A percentile compares a stretch with the other conserved stretches of the same genome.
Conservation (phyloP, 305 asterid species). For the Plantago rigida region DNA sequence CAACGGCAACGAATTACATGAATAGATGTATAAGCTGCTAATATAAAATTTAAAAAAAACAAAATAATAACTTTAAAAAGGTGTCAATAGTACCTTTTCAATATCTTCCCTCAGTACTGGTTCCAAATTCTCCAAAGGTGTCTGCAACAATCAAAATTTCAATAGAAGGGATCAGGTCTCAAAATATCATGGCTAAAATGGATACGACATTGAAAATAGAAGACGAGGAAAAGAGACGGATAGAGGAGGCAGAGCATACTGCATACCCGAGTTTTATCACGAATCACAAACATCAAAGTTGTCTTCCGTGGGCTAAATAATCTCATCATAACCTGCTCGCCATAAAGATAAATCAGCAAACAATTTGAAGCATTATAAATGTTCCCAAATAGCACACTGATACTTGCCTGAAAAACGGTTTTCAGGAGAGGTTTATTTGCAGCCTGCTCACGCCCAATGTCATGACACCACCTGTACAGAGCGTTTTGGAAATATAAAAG, state of each 20-base stretch:
- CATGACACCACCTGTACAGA: conserved; percentile 88
- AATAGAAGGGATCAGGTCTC: conserved; percentile 14
- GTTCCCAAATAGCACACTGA: conserved; percentile 5
- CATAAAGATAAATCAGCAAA: conserved; percentile 28
- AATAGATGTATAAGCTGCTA: too few relatives aligned
- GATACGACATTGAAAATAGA: conserved; percentile 25
- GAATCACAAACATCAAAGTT: conserved; percentile 87
- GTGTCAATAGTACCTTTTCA: conserved; percentile 54
- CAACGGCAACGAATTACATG: too few relatives aligned
- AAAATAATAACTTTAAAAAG: too few relatives aligned
- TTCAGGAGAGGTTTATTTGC: conserved; percentile 91
- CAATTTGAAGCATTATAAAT: conserved; percentile 10
- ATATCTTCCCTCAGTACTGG: conserved; percentile 94
- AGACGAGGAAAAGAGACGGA: background rate
- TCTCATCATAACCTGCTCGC: conserved; percentile 83
- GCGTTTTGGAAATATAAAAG: conserved; percentile 22
- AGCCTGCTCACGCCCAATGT: conserved; percentile 98
- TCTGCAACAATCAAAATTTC: conserved; percentile 35
- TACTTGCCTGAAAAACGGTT: conserved; percentile 78
- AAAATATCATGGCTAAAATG: conserved; percentile 7
- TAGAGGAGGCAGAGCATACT: too few relatives aligned
- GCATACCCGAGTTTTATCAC: conserved; percentile 84
- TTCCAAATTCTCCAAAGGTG: conserved; percentile 95
- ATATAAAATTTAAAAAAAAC: too few relatives aligned
- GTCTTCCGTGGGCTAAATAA: conserved; percentile 93